These are phyloP conservation scores for Aegilops longissima DNA, from an alignment of 176 grass and related monocot genomes.

Conservation along the genomic window DNA sequence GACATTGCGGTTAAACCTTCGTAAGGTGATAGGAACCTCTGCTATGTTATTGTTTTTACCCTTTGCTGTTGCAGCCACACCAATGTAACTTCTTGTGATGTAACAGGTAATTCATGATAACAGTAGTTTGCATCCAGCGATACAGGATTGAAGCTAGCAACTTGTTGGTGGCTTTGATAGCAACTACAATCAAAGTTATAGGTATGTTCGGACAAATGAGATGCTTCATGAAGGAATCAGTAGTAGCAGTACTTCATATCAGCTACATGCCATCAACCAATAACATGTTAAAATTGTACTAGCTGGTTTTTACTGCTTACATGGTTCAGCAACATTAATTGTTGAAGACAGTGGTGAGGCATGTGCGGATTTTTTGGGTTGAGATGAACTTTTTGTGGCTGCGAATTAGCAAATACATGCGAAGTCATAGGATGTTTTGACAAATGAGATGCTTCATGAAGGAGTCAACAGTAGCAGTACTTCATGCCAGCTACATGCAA, in stretches of 20 bases:
- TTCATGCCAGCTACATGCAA: conserved; percentile 4
- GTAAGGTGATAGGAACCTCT: not conserved
- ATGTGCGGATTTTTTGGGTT: conserved; percentile 10
- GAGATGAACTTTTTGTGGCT: conserved; percentile 7
- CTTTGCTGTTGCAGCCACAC: not conserved
- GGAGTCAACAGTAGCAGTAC: not conserved
- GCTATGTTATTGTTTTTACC: not conserved
- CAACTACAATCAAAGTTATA: conserved; percentile 9
- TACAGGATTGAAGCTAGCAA: conserved; percentile 25
- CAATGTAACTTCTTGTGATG: not conserved
- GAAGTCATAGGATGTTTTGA: not conserved
- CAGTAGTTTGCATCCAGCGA: not conserved
- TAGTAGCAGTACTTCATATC: not conserved
- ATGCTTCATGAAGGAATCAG: conserved; percentile 20
- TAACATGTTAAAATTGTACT: conserved; percentile 19
- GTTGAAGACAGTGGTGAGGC: conserved; percentile 6
- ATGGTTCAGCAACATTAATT: conserved; percentile 21
- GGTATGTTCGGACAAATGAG: conserved; percentile 19
- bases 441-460: conserved; percentile 2
- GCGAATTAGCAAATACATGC: not conserved
- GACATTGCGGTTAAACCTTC: not conserved
- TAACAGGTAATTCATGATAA: conserved; percentile 4
- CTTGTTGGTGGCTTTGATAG: not conserved
- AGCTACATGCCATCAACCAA: conserved; percentile 8
- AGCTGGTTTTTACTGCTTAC: conserved; percentile 19